A percentile compares a stretch with the other conserved stretches of the same genome.
Conservation (phyloP, 805 yeast species). For the Candida sakaeoensis region DNA sequence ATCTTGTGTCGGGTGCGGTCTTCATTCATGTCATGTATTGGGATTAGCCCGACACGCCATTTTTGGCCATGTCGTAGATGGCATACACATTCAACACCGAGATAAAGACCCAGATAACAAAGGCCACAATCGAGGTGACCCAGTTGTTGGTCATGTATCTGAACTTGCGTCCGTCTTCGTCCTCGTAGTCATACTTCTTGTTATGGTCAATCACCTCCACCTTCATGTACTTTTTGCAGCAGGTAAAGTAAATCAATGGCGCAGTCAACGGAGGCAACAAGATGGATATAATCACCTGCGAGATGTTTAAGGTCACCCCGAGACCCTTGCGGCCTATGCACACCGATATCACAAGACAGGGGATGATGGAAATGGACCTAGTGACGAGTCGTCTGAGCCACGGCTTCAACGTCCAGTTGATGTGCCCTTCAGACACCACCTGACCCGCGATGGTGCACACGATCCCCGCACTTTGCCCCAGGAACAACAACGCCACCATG, state of each 20-base stretch:
- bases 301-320: constrained; percentile 68
- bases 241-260: constrained; percentile 80
- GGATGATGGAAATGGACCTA: constrained; percentile 72
- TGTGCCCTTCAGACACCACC: constrained; percentile 86
- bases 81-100: constrained; percentile 69
- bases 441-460: constrained; percentile 94
- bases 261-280: constrained; percentile 81
- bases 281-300: constrained; percentile 81
- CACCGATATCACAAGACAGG: constrained; percentile 71
- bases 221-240: constrained; percentile 64
- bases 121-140: constrained; percentile 49
- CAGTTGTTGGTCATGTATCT: constrained; percentile 62
- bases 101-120: constrained; percentile 67
- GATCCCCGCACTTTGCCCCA: constrained; percentile 90
- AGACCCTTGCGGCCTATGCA: constrained; percentile 73
- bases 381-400: constrained; percentile 79
- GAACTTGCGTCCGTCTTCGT: constrained; percentile 19
- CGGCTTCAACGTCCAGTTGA: constrained; percentile 77
- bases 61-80: constrained; percentile 36
- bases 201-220: constrained; percentile 34
- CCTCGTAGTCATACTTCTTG: constrained; percentile 15
- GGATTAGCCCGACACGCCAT: constrained; percentile 22
- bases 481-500: constrained; percentile 76
- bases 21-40: neutral
- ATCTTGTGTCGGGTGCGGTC: neutral